phyloP scores from a whole-genome alignment of 192 early-diverging fungal genomes.

The Rhizophlyctis rosea region DNA sequence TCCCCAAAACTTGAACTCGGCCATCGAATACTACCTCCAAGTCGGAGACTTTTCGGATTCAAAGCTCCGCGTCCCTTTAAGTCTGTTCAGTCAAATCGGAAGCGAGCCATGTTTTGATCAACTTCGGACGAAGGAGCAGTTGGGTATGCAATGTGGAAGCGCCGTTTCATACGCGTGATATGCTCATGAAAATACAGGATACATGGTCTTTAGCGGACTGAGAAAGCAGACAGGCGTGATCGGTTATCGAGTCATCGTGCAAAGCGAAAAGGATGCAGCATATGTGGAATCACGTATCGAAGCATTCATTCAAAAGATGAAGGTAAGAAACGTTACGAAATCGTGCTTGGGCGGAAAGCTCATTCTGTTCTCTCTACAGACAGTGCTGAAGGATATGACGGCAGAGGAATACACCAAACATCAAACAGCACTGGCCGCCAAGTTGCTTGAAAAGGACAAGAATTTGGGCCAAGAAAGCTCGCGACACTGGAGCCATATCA shows the following conservation, averaged over 20 bases:
- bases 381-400: constrained; percentile 53
- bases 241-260: constrained; percentile 77
- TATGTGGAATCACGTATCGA: constrained; percentile 80
- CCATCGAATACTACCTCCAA: constrained; percentile 81
- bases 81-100: constrained; percentile 76
- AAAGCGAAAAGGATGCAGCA: constrained; percentile 79
- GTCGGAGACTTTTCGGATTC: constrained; percentile 69
- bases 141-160: no score
- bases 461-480: constrained; percentile 69
- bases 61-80: constrained; percentile 60
- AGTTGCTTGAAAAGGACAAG: constrained; percentile 70
- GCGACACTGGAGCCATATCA: constrained; percentile 67
- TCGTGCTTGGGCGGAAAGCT: not conserved
- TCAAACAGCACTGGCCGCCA: constrained; percentile 58
- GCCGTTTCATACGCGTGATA: not conserved
- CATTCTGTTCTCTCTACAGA: constrained; percentile 16
- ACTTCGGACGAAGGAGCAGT: constrained; percentile 80
- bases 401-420: constrained; percentile 65
- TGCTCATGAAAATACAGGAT: constrained; percentile 42
- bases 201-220: constrained; percentile 70
- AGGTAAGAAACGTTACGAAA: constrained; percentile 19
- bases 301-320: constrained; percentile 65
- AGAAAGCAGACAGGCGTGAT: constrained; percentile 73
- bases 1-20: constrained; percentile 80
- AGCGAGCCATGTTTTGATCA: constrained; percentile 92